Conservation (phyloP, 2,329 filamentous ascomycete species). For the Fusarium devonianum region DNA sequence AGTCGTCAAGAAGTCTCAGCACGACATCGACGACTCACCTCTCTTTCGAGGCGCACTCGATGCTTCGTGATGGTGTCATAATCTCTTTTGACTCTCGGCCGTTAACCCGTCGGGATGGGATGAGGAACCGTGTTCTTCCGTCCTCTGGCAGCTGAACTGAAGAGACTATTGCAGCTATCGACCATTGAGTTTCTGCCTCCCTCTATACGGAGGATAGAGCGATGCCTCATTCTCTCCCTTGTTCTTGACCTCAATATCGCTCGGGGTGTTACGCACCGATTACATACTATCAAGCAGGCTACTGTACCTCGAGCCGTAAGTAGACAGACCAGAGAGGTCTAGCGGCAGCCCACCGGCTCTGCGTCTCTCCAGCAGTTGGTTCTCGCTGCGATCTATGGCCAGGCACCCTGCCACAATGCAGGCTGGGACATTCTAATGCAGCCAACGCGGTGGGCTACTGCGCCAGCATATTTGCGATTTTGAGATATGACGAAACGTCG, state of each 20-base stretch:
- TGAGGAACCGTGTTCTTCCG: not conserved
- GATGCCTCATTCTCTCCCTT: constrained; percentile 14
- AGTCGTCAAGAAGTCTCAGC: not conserved
- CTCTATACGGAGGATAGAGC: constrained; percentile 4
- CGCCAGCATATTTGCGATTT: constrained; percentile 13
- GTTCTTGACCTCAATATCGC: constrained; percentile 5
- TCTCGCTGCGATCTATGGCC: constrained; percentile 1
- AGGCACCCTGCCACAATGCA: constrained; percentile 1
- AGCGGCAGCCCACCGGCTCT: not conserved
- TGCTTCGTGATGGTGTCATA: not conserved
- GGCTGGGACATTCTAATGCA: constrained; percentile 17
- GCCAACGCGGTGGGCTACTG: constrained; percentile 3
- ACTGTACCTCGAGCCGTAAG: constrained; percentile 27
- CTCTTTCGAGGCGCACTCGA: not conserved
- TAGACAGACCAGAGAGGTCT: constrained; percentile 10
- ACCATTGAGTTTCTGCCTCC: constrained; percentile 21
- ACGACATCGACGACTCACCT: constrained; percentile 5
- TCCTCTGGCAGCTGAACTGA: not conserved
- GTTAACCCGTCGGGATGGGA: constrained; percentile 1
- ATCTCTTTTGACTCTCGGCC: not conserved
- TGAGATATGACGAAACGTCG: constrained; percentile 32
- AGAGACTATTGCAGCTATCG: constrained; percentile 5
- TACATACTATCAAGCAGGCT: constrained; percentile 16
- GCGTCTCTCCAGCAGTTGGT: not conserved
- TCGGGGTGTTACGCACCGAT: constrained; percentile 6